Evolutionary conservation across 495 filamentous ascomycete species (phyloP), one percentile per base, ranked within the genome.

Genomic region (Penicillium egyptiacum): DNA sequence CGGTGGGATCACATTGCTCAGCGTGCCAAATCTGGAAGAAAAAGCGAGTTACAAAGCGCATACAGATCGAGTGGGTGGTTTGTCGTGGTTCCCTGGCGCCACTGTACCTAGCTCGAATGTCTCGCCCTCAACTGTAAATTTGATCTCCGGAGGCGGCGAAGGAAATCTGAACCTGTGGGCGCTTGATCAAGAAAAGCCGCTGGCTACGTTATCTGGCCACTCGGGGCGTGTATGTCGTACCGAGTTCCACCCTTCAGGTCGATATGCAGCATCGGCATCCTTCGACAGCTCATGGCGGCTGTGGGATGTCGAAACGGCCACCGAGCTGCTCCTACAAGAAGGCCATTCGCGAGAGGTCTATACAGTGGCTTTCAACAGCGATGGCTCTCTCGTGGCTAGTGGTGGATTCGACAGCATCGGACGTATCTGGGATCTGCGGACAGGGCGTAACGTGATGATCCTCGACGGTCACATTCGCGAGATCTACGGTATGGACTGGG

Each of bases 231-330:
- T 98, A 30, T 92, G 89, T 57, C 83, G 95, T 53, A 86, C 95
- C 40, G 95, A 96, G 60, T 95, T 98, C 67, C 95, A 99, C 61
- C 94, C 94, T 0, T 95, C 90, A 4, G 93, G 94, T 17, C 80
- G 81, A 53, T 97, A 93, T 64, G 81, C 97, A 22, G 94, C 94
- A 2, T 96, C 92, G 1, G 94, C 94, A 1, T 96, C 91, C 2
- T 93, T 90, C 64, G 94, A 99, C 67, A 97, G 92, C 4, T 96
- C 93, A 0, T 99, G 94, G 94, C 84, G 94, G 23, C 73, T 99
- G 54, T 99, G 95, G 95, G 95, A 99, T 66, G 82, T 97, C 0
- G 84, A 89, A 52, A 93, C 86, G 2, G 88, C 82, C 0, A 86
- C 87, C 3, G 92, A 98, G 62, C 76, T 98, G 4, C 79, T 93